These are phyloP conservation scores for Spergularia azorica DNA, from an alignment of 179 eudicot genomes.

Conservation along the genomic window DNA sequence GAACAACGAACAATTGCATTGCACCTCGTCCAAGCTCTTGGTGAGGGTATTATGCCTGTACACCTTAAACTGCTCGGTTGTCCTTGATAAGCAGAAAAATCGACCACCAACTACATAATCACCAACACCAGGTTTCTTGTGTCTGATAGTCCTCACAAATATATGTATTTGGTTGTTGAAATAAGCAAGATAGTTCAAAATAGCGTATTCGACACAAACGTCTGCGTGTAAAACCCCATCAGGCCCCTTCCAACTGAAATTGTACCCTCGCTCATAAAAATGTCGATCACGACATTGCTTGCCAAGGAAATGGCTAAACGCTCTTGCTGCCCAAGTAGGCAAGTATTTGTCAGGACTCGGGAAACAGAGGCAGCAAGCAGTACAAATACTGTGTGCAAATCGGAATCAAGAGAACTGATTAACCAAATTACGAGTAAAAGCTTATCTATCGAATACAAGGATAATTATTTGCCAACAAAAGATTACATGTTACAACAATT, in stretches of 20 bases:
- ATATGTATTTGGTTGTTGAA: too few species aligned
- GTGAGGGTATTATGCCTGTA: not conserved
- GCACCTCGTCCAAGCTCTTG: not conserved
- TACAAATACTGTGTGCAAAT: not conserved
- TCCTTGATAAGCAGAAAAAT: too few species aligned
- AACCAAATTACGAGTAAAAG: not conserved
- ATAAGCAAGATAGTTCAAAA: too few species aligned
- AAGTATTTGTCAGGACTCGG: not conserved
- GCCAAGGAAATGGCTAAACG: too few species aligned
- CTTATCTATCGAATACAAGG: not conserved
- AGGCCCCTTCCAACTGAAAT: too few species aligned
- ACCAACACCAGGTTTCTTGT: not conserved
- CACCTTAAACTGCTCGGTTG: not conserved
- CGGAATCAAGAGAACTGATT: not conserved
- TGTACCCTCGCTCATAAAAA: too few species aligned
- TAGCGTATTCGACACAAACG: too few species aligned
- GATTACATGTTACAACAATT: slow-evolving; percentile 17
- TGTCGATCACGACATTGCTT: too few species aligned
- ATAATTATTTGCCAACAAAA: slow-evolving; percentile 13
- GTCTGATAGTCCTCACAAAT: not conserved
- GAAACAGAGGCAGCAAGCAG: not conserved
- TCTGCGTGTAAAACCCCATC: too few species aligned
- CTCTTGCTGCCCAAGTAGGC: too few species aligned
- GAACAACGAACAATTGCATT: not conserved
- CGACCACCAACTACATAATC: too few species aligned